Conservation (phyloP, 23 red algal species). For the Gracilaria vermiculophylla region DNA sequence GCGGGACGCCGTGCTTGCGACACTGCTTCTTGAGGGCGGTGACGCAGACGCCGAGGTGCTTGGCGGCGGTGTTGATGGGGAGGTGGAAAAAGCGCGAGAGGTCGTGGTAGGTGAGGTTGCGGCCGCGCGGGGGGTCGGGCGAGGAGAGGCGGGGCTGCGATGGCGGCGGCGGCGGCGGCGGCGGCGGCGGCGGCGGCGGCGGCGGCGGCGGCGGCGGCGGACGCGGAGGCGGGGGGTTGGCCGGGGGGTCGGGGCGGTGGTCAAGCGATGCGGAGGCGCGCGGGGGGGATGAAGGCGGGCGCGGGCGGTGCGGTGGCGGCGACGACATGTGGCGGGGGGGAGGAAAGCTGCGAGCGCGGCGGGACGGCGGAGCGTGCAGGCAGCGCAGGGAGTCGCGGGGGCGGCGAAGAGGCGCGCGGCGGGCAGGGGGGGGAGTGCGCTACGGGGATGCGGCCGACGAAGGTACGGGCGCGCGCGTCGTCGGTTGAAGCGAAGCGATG, state of each 20-base stretch:
- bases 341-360: no score
- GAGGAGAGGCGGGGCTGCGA: background rate
- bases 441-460: no score
- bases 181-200: background rate
- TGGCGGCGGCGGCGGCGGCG: background rate
- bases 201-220: background rate
- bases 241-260: background rate
- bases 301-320: background rate
- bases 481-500: background rate
- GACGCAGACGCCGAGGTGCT: slow-evolving; percentile 79
- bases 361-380: no score
- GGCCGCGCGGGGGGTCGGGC: background rate
- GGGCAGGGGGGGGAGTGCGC: background rate
- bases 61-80: slow-evolving; percentile 80
- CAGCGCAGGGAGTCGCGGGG: no score
- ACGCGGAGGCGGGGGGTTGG: background rate
- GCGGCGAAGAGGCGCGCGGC: background rate
- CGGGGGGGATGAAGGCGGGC: background rate
- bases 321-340: background rate
- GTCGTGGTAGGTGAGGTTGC: slow-evolving; percentile 44
- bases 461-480: no score
- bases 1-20: slow-evolving; percentile 64
- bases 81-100: slow-evolving; percentile 71
- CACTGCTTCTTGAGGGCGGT: slow-evolving; percentile 92
- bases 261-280: background rate